Evolutionary conservation across 106 monocot genomes (phyloP).

Genomic region (Dioscorea dumetorum): DNA sequence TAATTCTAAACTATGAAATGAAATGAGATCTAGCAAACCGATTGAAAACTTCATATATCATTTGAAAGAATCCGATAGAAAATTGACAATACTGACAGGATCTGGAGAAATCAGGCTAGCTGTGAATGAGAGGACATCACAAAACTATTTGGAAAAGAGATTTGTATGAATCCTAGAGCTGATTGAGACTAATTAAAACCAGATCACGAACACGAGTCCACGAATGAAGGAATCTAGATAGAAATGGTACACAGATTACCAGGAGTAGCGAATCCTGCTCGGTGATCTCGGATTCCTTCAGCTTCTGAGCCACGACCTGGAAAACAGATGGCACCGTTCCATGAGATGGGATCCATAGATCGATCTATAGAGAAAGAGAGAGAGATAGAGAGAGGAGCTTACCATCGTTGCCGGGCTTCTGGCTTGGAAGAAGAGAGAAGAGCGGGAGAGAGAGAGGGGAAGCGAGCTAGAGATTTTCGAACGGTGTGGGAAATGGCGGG

Average conservation of each 20-base stretch:
- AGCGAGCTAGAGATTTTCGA: neutral
- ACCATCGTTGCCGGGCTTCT: neutral
- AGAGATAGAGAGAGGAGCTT: neutral
- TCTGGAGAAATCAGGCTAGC: neutral
- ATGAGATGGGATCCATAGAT: neutral
- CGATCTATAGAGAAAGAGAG: neutral
- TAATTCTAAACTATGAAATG: neutral
- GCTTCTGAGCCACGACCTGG: conserved; percentile 70
- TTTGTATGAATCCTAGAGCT: neutral
- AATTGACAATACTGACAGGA: no score
- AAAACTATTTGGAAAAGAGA: neutral
- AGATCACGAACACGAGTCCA: neutral
- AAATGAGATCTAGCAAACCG: neutral
- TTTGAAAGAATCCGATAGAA: no score
- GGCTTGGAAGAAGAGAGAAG: neutral
- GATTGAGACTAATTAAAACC: neutral
- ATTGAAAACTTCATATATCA: neutral
- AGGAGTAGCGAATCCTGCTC: conserved; percentile 94
- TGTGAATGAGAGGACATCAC: neutral
- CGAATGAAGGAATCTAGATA: neutral
- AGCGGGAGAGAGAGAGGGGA: neutral
- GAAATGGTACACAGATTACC: conserved; percentile 22
- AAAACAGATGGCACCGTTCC: neutral
- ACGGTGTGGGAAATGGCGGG: neutral
- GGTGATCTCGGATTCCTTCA: conserved; percentile 82